These are phyloP conservation scores for Scleroderma citrinum DNA, from an alignment of 768 basidiomycete species.

Conservation along the genomic window DNA sequence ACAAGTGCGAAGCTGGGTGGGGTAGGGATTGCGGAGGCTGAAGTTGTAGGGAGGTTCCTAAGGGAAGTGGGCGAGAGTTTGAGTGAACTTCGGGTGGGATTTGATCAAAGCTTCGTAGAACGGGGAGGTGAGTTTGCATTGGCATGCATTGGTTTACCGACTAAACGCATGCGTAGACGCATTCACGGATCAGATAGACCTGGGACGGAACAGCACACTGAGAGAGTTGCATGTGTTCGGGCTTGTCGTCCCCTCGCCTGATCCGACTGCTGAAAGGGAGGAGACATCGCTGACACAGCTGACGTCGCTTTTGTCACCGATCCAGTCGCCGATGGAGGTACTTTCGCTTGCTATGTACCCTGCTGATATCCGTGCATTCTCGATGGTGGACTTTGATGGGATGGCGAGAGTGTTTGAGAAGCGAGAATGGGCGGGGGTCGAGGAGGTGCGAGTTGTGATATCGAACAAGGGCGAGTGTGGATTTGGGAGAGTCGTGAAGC, in stretches of 20 bases:
- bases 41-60: constrained; percentile 22
- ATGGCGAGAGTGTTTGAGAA: constrained; percentile 18
- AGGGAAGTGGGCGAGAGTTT: constrained; percentile 15
- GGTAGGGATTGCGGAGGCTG: constrained; percentile 20
- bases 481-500: constrained; percentile 19
- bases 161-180: constrained; percentile 15
- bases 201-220: constrained; percentile 19
- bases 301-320: constrained; percentile 21
- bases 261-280: constrained; percentile 16
- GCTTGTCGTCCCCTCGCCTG: constrained; percentile 23
- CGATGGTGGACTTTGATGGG: constrained; percentile 26
- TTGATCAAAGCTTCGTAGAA: constrained; percentile 25
- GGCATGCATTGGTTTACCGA: background rate
- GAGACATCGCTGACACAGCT: constrained; percentile 16
- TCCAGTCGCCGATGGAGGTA: constrained; percentile 24
- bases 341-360: constrained; percentile 27
- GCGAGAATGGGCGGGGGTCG: constrained; percentile 16
- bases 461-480: constrained; percentile 25
- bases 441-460: constrained; percentile 24
- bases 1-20: constrained; percentile 24
- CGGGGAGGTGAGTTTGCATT: constrained; percentile 20
- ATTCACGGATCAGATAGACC: constrained; percentile 23
- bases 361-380: constrained; percentile 25
- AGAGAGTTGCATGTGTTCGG: constrained; percentile 29
- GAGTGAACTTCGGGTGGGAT: constrained; percentile 24